Evolutionary conservation across 169 alveolate genomes (phyloP).

Genomic region (Plasmodium yoelii): DNA sequence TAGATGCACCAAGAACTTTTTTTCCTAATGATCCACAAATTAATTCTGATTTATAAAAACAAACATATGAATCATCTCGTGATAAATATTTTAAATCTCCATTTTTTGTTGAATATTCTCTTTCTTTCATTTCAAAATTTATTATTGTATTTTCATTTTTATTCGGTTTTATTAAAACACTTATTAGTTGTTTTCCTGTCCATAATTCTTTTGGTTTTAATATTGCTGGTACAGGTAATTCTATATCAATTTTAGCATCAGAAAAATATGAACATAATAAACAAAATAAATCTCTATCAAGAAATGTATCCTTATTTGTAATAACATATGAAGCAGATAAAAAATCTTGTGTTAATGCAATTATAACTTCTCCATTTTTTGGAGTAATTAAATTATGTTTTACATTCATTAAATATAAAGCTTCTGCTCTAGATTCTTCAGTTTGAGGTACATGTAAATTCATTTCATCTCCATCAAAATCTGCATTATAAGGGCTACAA

Average conservation of each 20-base stretch:
- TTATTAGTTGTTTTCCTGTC: constrained; percentile 98
- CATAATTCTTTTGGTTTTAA: constrained; percentile 97
- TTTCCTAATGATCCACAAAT: constrained; percentile 97
- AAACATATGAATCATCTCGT: constrained; percentile 96
- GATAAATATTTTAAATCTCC: constrained; percentile 80
- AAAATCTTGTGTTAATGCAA: constrained; percentile 96
- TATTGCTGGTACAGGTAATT: constrained; percentile 95
- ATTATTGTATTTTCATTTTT: constrained; percentile 88
- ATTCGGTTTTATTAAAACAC: constrained; percentile 95
- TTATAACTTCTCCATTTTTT: constrained; percentile 97
- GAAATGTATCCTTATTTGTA: constrained; percentile 96
- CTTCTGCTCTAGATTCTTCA: constrained; percentile 97
- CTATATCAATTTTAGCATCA: constrained; percentile 91
- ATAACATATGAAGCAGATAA: constrained; percentile 93
- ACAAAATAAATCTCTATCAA: constrained; percentile 93
- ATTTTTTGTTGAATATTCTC: constrained; percentile 83
- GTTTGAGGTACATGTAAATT: constrained; percentile 99
- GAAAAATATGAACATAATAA: constrained; percentile 94
- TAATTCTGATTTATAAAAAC: constrained; percentile 95
- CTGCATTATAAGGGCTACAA: constrained; percentile 99
- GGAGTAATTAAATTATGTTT: constrained; percentile 96
- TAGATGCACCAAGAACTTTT: constrained; percentile 92
- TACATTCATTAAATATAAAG: constrained; percentile 95
- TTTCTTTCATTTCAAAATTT: constrained; percentile 92
- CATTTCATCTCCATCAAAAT: constrained; percentile 99